These are phyloP conservation scores for Cladorrhinum sp. DNA, from an alignment of 2,329 filamentous ascomycete genomes.

Conservation along the genomic window DNA sequence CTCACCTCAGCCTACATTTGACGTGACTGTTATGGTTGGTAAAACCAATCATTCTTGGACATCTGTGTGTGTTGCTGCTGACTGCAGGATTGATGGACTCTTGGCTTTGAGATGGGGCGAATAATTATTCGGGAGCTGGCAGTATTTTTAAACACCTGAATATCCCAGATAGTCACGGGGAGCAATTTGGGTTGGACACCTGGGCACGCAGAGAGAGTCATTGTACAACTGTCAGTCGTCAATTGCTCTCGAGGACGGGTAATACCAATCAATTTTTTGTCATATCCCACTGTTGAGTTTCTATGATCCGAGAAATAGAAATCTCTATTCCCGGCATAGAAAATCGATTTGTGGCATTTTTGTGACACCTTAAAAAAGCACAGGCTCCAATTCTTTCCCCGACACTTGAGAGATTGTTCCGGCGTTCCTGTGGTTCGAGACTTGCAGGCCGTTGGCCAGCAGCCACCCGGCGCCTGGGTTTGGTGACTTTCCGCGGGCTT, in stretches of 20 bases:
- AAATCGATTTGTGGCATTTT: no score
- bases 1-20: not conserved
- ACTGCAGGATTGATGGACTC: not conserved
- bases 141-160: not conserved
- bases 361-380: no score
- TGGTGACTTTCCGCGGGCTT: not conserved
- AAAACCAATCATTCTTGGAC: conserved; percentile 4
- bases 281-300: not conserved
- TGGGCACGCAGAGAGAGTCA: no score
- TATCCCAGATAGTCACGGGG: not conserved
- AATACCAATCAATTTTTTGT: no score
- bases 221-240: no score
- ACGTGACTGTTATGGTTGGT: not conserved
- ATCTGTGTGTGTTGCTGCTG: not conserved
- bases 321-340: no score
- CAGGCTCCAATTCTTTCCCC: no score
- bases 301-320: no score
- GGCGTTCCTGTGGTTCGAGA: not conserved
- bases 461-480: not conserved
- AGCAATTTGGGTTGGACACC: not conserved
- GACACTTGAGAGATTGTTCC: not conserved
- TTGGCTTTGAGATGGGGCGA: not conserved
- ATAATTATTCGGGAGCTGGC: not conserved
- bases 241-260: no score
- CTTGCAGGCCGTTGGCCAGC: not conserved